Evolutionary conservation across 176 grass and related monocot genomes (phyloP).

Genomic region (Triticum turgidum): DNA sequence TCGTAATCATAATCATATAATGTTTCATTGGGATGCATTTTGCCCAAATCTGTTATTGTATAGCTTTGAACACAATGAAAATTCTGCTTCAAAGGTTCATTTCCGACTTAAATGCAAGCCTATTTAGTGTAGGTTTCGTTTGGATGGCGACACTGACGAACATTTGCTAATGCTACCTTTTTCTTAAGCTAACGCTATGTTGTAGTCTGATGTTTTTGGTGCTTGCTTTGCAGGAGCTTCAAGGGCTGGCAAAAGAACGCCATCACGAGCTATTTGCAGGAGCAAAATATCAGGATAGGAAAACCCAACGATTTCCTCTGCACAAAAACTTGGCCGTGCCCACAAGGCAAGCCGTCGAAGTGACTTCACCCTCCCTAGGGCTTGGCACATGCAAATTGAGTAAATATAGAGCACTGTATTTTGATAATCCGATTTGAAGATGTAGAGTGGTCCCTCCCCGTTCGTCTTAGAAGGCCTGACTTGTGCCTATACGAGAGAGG

Average conservation of each 20-base stretch:
- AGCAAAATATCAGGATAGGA: slow-evolving; percentile 72
- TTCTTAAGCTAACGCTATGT: neutral
- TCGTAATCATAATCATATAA: neutral
- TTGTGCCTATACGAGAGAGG: neutral
- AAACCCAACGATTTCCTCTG: slow-evolving; percentile 68
- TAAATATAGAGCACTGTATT: slow-evolving; percentile 11
- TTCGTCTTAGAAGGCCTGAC: neutral
- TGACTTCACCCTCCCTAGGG: neutral
- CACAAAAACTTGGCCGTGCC: neutral
- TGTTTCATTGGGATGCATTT: neutral
- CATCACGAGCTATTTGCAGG: slow-evolving; percentile 65
- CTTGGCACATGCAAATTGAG: neutral
- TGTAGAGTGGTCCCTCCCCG: neutral
- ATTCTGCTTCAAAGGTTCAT: neutral
- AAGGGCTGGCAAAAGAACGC: slow-evolving; percentile 97
- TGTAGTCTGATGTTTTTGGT: neutral
- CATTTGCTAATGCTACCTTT: neutral
- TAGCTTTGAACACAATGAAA: neutral
- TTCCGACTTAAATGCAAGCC: neutral
- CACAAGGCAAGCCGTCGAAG: neutral
- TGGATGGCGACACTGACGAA: neutral
- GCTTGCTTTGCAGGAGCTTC: slow-evolving; percentile 70
- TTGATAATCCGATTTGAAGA: neutral
- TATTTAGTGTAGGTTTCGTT: neutral
- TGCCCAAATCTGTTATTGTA: neutral